phyloP scores from a whole-genome alignment of 257 asterid genomes.

The Fraxinus anomala region DNA sequence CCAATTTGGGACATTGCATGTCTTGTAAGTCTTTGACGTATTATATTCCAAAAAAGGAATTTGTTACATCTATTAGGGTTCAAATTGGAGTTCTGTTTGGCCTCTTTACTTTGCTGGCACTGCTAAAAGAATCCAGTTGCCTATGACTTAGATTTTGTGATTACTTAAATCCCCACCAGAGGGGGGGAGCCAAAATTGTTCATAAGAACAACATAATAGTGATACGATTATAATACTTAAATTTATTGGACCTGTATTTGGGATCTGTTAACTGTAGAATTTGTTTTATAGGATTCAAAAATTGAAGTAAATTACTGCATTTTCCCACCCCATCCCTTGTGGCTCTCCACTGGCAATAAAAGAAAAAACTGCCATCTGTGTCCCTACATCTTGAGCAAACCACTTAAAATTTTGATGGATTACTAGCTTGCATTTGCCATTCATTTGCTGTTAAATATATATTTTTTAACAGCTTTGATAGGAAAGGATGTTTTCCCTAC shows the following conservation, averaged over 20 bases:
- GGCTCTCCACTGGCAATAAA: neutral
- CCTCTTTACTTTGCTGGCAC: neutral
- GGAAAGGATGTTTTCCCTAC: neutral
- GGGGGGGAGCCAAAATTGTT: neutral
- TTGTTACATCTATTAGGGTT: too few species aligned
- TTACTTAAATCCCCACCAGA: neutral
- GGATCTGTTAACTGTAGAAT: neutral
- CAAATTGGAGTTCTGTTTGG: neutral
- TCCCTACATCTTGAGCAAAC: too few species aligned
- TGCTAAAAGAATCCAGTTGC: neutral
- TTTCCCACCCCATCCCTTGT: neutral
- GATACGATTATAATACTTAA: neutral
- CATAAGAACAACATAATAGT: neutral
- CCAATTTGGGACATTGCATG: neutral
- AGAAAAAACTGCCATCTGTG: neutral
- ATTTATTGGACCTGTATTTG: neutral
- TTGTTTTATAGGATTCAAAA: too few species aligned
- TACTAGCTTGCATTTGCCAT: neutral
- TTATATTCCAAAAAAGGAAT: neutral
- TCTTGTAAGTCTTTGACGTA: neutral
- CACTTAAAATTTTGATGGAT: too few species aligned
- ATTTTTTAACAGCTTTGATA: neutral
- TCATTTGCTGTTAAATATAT: neutral
- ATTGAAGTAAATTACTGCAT: neutral
- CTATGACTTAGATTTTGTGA: neutral